These are phyloP conservation scores for Xylaria sp. DNA, from an alignment of 2,329 filamentous ascomycete genomes.

Conservation along the genomic window DNA sequence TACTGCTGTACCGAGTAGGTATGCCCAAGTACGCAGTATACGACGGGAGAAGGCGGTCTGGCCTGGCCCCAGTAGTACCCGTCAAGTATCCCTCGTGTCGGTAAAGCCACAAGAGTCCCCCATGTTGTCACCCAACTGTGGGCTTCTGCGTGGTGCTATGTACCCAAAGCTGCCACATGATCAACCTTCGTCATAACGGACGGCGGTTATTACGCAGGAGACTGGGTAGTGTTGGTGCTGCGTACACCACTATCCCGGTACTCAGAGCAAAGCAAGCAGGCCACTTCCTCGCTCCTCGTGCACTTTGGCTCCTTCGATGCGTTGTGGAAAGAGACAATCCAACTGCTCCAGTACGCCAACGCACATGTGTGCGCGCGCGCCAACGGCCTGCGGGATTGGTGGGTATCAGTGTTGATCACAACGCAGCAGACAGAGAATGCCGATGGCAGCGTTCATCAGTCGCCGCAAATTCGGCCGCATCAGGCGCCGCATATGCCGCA, in stretches of 20 bases:
- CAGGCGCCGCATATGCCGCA: slow-evolving; percentile 16
- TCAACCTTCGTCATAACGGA: slow-evolving; percentile 18
- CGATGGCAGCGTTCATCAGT: slow-evolving; percentile 12
- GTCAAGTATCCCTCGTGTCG: slow-evolving; percentile 31
- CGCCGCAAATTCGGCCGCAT: slow-evolving; percentile 16
- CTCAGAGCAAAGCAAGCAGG: slow-evolving; percentile 20
- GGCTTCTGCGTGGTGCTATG: background rate
- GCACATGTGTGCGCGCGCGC: slow-evolving; percentile 1
- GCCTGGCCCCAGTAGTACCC: slow-evolving; percentile 14
- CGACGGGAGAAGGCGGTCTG: slow-evolving; percentile 17
- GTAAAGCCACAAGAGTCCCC: slow-evolving; percentile 17
- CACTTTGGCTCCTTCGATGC: background rate
- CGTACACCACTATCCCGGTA: slow-evolving; percentile 6
- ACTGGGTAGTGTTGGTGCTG: background rate
- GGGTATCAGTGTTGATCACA: slow-evolving; percentile 13
- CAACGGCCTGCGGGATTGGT: slow-evolving; percentile 16
- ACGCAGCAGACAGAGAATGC: slow-evolving; percentile 17
- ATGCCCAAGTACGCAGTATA: no score
- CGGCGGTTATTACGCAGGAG: background rate
- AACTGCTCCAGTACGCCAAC: slow-evolving; percentile 1
- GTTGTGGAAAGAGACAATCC: slow-evolving; percentile 1
- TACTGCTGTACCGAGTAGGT: background rate
- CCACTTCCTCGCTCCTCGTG: background rate
- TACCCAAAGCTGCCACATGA: slow-evolving; percentile 8
- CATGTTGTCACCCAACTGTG: slow-evolving; percentile 8